Evolutionary conservation across 345 rosid genomes (phyloP).

Genomic region (Sonneratia alba): DNA sequence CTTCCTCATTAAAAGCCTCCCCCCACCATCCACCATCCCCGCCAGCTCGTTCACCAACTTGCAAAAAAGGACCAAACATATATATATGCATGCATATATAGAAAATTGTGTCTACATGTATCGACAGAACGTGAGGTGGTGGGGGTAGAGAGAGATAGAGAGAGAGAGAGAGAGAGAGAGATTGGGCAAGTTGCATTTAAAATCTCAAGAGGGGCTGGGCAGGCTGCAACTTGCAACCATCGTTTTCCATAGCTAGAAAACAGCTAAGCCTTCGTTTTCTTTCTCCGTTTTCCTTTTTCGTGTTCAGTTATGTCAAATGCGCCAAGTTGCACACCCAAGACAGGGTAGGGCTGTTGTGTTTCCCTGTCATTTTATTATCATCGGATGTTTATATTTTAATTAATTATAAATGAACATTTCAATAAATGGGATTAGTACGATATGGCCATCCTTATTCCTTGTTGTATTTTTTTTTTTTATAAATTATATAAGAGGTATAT

Average conservation of each 20-base stretch:
- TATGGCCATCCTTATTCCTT: too few relatives aligned
- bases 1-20: background rate
- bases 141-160: background rate
- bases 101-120: background rate
- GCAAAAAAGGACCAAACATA: background rate
- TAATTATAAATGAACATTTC: too few relatives aligned
- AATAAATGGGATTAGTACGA: too few relatives aligned
- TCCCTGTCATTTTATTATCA: too few relatives aligned
- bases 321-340: too few relatives aligned
- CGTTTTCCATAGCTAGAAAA: background rate
- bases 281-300: too few relatives aligned
- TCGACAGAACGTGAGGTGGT: too few relatives aligned
- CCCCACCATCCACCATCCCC: background rate
- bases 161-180: conserved; percentile 1
- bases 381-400: too few relatives aligned
- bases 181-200: conserved; percentile 9
- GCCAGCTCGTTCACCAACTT: conserved; percentile 2
- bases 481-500: too few relatives aligned
- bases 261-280: background rate
- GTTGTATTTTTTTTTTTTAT: too few relatives aligned
- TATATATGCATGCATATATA: background rate
- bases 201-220: background rate
- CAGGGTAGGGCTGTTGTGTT: too few relatives aligned
- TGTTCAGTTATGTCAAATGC: too few relatives aligned
- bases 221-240: background rate